phyloP scores from a whole-genome alignment of 2,329 filamentous ascomycete species.

The Diaporthe aspalathi region DNA sequence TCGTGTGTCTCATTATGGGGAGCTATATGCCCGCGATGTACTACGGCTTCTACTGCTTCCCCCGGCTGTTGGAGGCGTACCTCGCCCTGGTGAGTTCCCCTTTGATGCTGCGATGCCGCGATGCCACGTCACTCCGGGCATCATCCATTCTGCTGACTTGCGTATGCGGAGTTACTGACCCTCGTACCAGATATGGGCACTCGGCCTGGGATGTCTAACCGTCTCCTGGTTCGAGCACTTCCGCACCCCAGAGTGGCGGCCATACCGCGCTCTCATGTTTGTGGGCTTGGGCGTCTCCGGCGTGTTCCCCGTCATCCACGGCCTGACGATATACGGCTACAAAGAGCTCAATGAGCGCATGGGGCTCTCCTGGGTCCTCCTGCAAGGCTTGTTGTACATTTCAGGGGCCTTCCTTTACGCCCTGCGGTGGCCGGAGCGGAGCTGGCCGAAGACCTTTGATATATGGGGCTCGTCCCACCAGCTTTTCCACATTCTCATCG shows the following conservation, averaged over 20 bases:
- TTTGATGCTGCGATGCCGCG: background rate
- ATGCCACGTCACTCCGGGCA: background rate
- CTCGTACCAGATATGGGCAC: constrained; percentile 74
- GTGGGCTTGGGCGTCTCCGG: constrained; percentile 87
- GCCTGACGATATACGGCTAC: constrained; percentile 74
- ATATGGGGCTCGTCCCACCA: constrained; percentile 95
- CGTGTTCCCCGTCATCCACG: constrained; percentile 85
- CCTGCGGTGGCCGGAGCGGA: constrained; percentile 85
- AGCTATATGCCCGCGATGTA: constrained; percentile 90
- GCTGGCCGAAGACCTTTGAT: constrained; percentile 82
- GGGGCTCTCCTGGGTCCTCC: constrained; percentile 81
- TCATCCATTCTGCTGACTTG: too few species aligned
- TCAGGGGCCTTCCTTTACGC: constrained; percentile 88
- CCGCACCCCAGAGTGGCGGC: constrained; percentile 83
- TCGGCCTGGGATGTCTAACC: constrained; percentile 80
- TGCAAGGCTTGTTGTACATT: constrained; percentile 87
- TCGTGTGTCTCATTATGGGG: constrained; percentile 90
- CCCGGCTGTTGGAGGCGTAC: constrained; percentile 75
- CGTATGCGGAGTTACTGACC: background rate
- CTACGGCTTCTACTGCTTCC: constrained; percentile 83
- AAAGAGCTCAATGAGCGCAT: constrained; percentile 76
- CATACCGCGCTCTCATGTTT: constrained; percentile 90
- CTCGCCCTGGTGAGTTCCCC: constrained; percentile 73
- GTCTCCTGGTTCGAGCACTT: constrained; percentile 87
- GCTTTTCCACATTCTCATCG: constrained; percentile 91